These are phyloP conservation scores for Nakaseomyces uthaithaninus DNA, from an alignment of 1,139 yeast species.

Conservation along the genomic window DNA sequence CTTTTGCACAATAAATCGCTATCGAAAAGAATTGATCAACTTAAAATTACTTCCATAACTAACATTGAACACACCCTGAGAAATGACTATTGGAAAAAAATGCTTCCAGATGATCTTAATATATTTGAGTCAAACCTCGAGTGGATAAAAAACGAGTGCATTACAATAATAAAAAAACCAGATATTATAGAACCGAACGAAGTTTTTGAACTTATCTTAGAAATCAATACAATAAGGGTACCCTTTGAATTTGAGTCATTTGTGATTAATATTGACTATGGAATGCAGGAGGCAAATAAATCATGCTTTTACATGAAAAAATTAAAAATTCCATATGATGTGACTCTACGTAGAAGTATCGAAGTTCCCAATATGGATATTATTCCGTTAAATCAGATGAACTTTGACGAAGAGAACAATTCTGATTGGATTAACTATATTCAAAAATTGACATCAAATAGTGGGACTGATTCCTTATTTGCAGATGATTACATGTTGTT, in stretches of 20 bases:
- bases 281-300: slow-evolving; percentile 18
- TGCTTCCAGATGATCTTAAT: slow-evolving; percentile 24
- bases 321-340: slow-evolving; percentile 29
- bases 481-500: slow-evolving; percentile 22
- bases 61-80: slow-evolving; percentile 24
- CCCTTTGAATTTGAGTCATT: slow-evolving; percentile 29
- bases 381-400: slow-evolving; percentile 23
- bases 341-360: slow-evolving; percentile 32
- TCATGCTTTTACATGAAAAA: slow-evolving; percentile 26
- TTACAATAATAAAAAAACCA: slow-evolving; percentile 19
- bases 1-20: slow-evolving; percentile 44
- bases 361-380: slow-evolving; percentile 29
- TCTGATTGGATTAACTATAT: slow-evolving; percentile 24
- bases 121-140: slow-evolving; percentile 23
- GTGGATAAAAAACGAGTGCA: slow-evolving; percentile 20
- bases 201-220: slow-evolving; percentile 41
- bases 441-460: slow-evolving; percentile 9
- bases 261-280: slow-evolving; percentile 27
- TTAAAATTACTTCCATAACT: slow-evolving; percentile 21
- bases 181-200: slow-evolving; percentile 21
- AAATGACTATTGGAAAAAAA: slow-evolving; percentile 27
- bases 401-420: slow-evolving; percentile 11
- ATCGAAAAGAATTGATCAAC: slow-evolving; percentile 22
- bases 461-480: slow-evolving; percentile 8
- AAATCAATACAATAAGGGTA: slow-evolving; percentile 32